Evolutionary conservation across 768 basidiomycete species (phyloP), one percentile per base, ranked within the genome.

Genomic region (Filobasidium wieringae): DNA sequence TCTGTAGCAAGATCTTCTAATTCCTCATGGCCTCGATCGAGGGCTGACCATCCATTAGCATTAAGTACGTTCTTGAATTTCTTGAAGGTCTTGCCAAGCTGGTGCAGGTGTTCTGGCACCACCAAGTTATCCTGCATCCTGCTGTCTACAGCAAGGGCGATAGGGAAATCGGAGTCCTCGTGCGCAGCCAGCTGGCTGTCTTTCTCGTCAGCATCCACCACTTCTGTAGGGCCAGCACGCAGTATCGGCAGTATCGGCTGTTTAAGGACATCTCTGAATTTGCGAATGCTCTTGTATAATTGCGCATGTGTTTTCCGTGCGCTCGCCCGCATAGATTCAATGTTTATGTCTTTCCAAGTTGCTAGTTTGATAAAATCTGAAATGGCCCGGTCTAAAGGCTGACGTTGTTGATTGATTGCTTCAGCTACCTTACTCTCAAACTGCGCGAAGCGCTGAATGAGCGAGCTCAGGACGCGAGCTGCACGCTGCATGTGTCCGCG

Each of bases 311-410:
- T 90, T 66, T 79, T 83, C 59, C 86, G 83, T 0, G 95, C 91
- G 68, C 91, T 95, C 60, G 86, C 84, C 71, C 86, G 87, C 58
- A 99, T 78, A 1, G 95, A 91, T 62, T 88, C 85, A 9, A 97
- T 86, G 66, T 97, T 99, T 68, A 91, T 77, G 68, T 99, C 95
- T 73, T 87, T 95, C 95, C 95, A 97, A 67, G 91, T 96, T 1
- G 95, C 95, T 43, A 99, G 78, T 72, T 91, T 93, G 77, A 97
- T 85, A 69, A 90, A 84, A 41, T 80, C 83, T 58, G 79, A 81
- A 52, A 96, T 80, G 56, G 92, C 86, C 64, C 83, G 85, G 73
- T 96, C 89, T 31, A 95, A 71, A 0, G 65, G 67, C 0, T 71
- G 73, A 51, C 84, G 80, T 67, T 87, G 84, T 17, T 78, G 72